Conservation (phyloP, 495 filamentous ascomycete species). For the Penicillium nucicola region DNA sequence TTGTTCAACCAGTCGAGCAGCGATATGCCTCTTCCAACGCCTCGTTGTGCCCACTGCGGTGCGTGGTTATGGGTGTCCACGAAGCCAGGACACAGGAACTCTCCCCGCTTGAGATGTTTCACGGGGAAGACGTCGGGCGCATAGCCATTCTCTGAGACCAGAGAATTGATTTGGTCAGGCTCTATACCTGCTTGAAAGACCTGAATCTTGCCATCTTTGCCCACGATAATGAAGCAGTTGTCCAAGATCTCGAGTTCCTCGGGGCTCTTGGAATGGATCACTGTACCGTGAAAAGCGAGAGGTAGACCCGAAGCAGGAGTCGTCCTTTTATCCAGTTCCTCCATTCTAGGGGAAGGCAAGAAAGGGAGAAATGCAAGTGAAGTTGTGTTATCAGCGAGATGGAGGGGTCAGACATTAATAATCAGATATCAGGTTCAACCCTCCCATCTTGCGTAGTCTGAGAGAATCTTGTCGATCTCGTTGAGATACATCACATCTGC, state of each 20-base stretch:
- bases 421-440: too few species aligned
- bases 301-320: slow-evolving; percentile 17
- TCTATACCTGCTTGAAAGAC: slow-evolving; percentile 18
- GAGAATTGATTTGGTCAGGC: slow-evolving; percentile 14
- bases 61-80: slow-evolving; percentile 66
- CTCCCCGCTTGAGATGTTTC: slow-evolving; percentile 40
- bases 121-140: slow-evolving; percentile 31
- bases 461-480: too few species aligned
- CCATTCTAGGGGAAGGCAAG: slow-evolving; percentile 8
- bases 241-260: slow-evolving; percentile 46
- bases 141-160: slow-evolving; percentile 26
- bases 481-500: too few species aligned
- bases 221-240: slow-evolving; percentile 42
- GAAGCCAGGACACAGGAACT: slow-evolving; percentile 60
- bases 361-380: not conserved
- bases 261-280: slow-evolving; percentile 47
- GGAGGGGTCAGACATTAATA: too few species aligned
- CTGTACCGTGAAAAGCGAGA: slow-evolving; percentile 48
- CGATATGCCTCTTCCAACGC: slow-evolving; percentile 54
- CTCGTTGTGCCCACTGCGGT: slow-evolving; percentile 61
- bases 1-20: slow-evolving; percentile 58
- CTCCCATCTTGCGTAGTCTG: too few species aligned
- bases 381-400: too few species aligned
- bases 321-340: slow-evolving; percentile 10
- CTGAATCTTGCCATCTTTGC: slow-evolving; percentile 41